A percentile compares a stretch with the other conserved stretches of the same genome.
These are phyloP conservation scores for Vaccinium darrowii DNA, from an alignment of 148 eudicot species.

Conservation along the genomic window DNA sequence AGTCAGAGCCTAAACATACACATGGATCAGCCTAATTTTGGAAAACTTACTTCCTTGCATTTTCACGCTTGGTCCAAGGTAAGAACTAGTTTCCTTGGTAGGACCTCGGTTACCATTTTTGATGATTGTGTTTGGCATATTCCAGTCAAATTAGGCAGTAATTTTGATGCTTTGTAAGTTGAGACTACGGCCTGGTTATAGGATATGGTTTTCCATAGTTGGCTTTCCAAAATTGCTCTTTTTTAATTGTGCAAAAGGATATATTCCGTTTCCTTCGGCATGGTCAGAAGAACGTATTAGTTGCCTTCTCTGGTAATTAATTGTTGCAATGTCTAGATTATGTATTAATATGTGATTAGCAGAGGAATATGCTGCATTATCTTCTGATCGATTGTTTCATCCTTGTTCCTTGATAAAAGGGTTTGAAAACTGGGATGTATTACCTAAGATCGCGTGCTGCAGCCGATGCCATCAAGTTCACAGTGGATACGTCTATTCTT, in stretches of 20 bases:
- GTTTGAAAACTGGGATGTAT: slow-evolving; percentile 97
- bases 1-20: slow-evolving; percentile 83
- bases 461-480: slow-evolving; percentile 97
- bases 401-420: slow-evolving; percentile 37
- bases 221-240: background rate
- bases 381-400: slow-evolving; percentile 6
- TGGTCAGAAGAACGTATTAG: background rate
- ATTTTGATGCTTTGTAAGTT: background rate
- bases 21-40: slow-evolving; percentile 76
- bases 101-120: background rate
- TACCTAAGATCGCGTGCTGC: slow-evolving; percentile 92
- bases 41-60: slow-evolving; percentile 76
- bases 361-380: background rate
- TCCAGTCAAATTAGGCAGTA: background rate
- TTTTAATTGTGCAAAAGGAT: background rate
- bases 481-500: slow-evolving; percentile 79
- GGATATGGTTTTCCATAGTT: background rate
- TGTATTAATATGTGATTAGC: background rate
- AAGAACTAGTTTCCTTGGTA: background rate
- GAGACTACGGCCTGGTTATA: background rate
- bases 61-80: slow-evolving; percentile 77
- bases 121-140: background rate
- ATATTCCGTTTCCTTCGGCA: background rate
- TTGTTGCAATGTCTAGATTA: background rate
- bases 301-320: background rate